These are phyloP conservation scores for Cercospora nicotianae DNA, from an alignment of 2,329 filamentous ascomycete species.

Conservation along the genomic window DNA sequence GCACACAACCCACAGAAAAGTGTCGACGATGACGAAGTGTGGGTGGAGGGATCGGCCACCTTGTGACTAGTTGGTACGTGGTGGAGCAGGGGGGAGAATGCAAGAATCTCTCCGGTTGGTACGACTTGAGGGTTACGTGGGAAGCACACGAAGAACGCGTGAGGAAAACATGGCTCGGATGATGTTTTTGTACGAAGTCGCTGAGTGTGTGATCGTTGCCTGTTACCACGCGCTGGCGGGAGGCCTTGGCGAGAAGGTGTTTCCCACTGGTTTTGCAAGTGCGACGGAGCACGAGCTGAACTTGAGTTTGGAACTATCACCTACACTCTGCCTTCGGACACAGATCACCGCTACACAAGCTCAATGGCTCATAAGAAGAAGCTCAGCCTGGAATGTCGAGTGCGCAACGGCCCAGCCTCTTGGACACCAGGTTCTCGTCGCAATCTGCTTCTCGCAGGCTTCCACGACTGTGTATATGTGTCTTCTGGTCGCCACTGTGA, in stretches of 20 bases:
- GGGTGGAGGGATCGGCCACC: conserved; percentile 8
- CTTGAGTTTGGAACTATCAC: neutral
- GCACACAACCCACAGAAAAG: conserved; percentile 1
- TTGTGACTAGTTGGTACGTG: conserved; percentile 12
- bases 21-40: conserved; percentile 8
- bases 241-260: neutral
- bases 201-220: neutral
- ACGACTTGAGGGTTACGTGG: neutral
- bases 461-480: neutral
- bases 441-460: neutral
- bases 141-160: neutral
- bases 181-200: neutral
- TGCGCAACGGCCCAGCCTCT: too few species aligned
- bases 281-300: neutral
- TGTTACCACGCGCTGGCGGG: neutral
- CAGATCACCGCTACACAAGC: neutral
- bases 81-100: neutral
- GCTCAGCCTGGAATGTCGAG: too few species aligned
- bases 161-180: neutral
- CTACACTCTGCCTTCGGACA: too few species aligned
- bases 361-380: neutral
- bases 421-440: neutral
- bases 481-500: neutral
- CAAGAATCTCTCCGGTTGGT: neutral
- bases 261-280: neutral